Percentiles rank a stretch among this genome's conserved stretches.
Evolutionary conservation across 306 rosid species (phyloP).

Genomic region (Alnus glutinosa): DNA sequence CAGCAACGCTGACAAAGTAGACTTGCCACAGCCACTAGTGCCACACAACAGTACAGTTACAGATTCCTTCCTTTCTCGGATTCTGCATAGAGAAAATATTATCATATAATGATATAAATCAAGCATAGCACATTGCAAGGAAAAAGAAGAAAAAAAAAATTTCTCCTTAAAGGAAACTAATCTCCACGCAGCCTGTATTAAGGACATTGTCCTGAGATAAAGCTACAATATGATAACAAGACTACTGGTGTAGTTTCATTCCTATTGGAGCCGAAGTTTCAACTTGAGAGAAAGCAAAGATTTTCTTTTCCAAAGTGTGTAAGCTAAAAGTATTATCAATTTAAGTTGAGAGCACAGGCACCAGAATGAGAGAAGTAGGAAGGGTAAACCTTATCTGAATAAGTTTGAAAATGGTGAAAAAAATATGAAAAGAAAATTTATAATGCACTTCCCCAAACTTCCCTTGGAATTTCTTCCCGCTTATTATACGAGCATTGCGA

Average conservation of each 20-base stretch:
- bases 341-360: background rate
- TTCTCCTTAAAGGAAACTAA: background rate
- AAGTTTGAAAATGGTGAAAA: background rate
- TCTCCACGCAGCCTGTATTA: background rate
- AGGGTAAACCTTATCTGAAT: background rate
- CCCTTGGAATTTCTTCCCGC: background rate
- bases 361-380: background rate
- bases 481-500: background rate
- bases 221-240: background rate
- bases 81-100: constrained; percentile 43
- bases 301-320: background rate
- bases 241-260: background rate
- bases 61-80: constrained; percentile 92
- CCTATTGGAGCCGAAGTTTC: background rate
- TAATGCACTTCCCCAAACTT: background rate
- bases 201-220: background rate
- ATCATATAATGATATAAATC: constrained; percentile 11
- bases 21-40: constrained; percentile 98
- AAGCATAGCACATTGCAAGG: background rate
- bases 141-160: background rate
- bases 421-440: background rate
- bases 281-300: background rate
- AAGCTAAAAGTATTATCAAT: background rate
- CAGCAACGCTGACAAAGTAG: constrained; percentile 95
- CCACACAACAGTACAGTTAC: constrained; percentile 89